Evolutionary conservation across 768 basidiomycete genomes (phyloP).

Genomic region (Multifurca ochricompacta): DNA sequence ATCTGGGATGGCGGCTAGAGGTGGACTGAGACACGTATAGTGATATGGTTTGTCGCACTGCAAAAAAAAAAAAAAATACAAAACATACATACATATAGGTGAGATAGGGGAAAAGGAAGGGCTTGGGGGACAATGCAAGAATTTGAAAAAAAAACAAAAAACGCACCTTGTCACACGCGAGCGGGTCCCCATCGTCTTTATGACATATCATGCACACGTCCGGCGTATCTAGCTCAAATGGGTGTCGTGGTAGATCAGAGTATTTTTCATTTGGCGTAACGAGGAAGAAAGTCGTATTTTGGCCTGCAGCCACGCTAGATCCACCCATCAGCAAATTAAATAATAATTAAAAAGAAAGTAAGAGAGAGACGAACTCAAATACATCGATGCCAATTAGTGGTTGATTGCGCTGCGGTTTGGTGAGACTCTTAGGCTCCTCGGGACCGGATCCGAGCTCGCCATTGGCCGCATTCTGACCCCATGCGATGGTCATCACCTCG

Average conservation of each 20-base stretch:
- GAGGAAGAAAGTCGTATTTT: slow-evolving; percentile 81
- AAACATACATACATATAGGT: no score
- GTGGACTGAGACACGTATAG: slow-evolving; percentile 70
- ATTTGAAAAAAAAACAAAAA: neutral
- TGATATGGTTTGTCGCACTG: slow-evolving; percentile 92
- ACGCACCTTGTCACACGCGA: slow-evolving; percentile 87
- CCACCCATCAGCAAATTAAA: neutral
- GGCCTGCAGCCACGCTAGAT: slow-evolving; percentile 70
- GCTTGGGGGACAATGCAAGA: neutral
- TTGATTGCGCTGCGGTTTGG: slow-evolving; percentile 66
- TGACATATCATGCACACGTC: slow-evolving; percentile 65
- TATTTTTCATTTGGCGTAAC: slow-evolving; percentile 67
- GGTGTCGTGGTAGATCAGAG: slow-evolving; percentile 75
- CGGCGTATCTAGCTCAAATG: slow-evolving; percentile 60
- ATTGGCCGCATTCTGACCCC: slow-evolving; percentile 83
- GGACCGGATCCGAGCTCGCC: slow-evolving; percentile 78
- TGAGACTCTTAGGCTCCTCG: slow-evolving; percentile 79
- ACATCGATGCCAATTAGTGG: slow-evolving; percentile 76
- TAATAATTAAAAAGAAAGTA: neutral
- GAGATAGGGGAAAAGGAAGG: neutral
- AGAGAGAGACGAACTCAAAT: slow-evolving; percentile 45
- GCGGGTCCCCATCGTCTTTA: slow-evolving; percentile 60
- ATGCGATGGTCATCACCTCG: slow-evolving; percentile 72
- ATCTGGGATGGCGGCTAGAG: slow-evolving; percentile 67
- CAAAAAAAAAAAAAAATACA: no score